Evolutionary conservation across 345 rosid species (phyloP), one percentile per base, ranked within the genome.

Genomic region (Populus nigra): DNA sequence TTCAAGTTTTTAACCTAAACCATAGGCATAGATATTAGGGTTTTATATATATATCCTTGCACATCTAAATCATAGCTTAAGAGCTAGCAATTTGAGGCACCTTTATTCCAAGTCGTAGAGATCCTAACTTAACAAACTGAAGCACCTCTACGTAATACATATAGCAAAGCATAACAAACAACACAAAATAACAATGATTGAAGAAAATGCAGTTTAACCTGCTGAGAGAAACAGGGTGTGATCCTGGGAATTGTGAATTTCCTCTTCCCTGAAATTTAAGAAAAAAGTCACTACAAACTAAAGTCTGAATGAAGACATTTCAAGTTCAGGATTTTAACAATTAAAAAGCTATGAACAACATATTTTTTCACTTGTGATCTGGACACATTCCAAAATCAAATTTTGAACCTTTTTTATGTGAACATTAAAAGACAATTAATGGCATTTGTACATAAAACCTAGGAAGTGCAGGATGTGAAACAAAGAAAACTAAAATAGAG

Each of bases 151-250:
- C 12, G 35, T n/a, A 45, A 33, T 33, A 45, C 33, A 63, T 17
- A 35, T 15, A 59, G 8, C 45, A 41, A 69, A 33, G 43, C 7
- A 76, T 15, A 8, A 3, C 43, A 72, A 38, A 43, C 31, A 66
- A 35, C 72, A 75, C 41, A 33, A 12, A 8, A 36, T 12, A 76
- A 36, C 36, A 62, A 27, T 39, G 3, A 41, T 73, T n/a, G 59
- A 36, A 73, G 62, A 72, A 75, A 76, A 68, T 57, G 62, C 62
- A 77, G 47, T 78, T 5, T 11, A 8, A 92, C 97, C 97, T 91
- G 90, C 86, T 88, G 76, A 92, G 88, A 72, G 97, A 92, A 74
- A 92, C 97, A 39, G 97, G 97, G 72, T 92, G 97, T 25, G 97
- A 92, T 61, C 97, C 97, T 3, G 97, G 97, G 76, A 92, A 92